Evolutionary conservation across 345 rosid species (phyloP).

Genomic region (Lenwebbia sp.): DNA sequence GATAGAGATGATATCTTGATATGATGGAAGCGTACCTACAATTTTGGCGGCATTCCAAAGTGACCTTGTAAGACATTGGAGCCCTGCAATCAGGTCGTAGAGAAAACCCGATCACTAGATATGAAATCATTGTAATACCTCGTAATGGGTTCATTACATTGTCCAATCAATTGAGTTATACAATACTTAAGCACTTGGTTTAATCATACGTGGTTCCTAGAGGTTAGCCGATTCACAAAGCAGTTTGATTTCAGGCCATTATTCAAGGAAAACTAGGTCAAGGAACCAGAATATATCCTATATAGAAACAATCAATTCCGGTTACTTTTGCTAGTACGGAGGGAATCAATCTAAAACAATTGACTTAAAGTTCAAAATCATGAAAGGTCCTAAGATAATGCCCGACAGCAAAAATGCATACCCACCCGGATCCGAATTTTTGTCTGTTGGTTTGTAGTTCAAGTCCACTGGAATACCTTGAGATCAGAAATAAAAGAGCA

Average conservation of each 20-base stretch:
- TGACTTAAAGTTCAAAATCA: not conserved
- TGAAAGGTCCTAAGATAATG: not conserved
- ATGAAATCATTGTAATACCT: not conserved
- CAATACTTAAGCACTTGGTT: not conserved
- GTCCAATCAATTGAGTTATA: not conserved
- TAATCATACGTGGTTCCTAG: not conserved
- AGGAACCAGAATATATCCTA: too few relatives aligned
- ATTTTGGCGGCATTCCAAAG: not conserved
- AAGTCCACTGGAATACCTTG: not conserved
- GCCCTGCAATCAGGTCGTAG: not conserved
- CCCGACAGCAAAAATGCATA: not conserved
- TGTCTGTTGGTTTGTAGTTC: fast-evolving
- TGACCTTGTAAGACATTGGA: not conserved
- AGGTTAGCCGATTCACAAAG: too few relatives aligned
- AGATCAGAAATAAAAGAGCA: fast-evolving
- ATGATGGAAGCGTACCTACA: not conserved
- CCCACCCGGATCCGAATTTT: not conserved
- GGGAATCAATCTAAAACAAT: not conserved
- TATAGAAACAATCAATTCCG: fast-evolving
- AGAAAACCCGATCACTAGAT: not conserved
- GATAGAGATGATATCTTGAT: not conserved
- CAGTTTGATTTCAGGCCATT: not conserved
- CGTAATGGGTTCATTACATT: not conserved
- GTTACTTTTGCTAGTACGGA: not conserved
- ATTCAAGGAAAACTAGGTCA: not conserved